Base-by-base conservation (phyloP, 176 grass and related monocot genomes). In the Coix lacrymajobi region DNA sequence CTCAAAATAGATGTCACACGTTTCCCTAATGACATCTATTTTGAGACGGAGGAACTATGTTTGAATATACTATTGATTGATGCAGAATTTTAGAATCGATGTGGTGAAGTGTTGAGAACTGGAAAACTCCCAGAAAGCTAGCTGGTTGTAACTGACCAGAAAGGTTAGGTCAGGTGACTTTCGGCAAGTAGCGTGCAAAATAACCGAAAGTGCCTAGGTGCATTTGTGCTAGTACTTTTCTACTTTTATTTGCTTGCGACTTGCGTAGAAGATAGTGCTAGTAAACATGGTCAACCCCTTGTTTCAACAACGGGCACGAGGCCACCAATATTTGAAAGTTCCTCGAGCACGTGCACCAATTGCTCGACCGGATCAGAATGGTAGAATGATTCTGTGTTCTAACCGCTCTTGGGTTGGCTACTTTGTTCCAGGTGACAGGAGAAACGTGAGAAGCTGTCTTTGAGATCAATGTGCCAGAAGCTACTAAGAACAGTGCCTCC, bases 71-170 rank as follows among this genome's bases (percentile, higher is more conserved):
- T 78, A 54, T 16, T 69, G 16, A 54, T 39, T 67, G 14, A 61
- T 56, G 65, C 10, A 73, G 31, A 79, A 28, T 87, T 56, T 78
- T 37, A 26, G 79, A 9, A 43, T 28, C 36, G 37, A 62, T 62
- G 68, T 88, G 64, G 34, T 44, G 9, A 62, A 62, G 39, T 64
- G 45, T 51, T 22, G 41, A 41, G 22, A 73, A 46, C 65, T 67
- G 87, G 86, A 45, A 83, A 67, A 40, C 75, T 6, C 46, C 75
- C 78, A 82, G 88, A 76, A 64, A 57, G 22, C 11, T 43, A 62
- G 62, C 15, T 80, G 49, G 74, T 80, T 68, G 58, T 32, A 34
- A 84, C 77, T 33, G 73, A 80, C 51, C 70, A 69, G 62, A 31
- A 81, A 69, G 54, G 37, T 48, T 56, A 7, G 58, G n/a, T 26